Evolutionary conservation across 2,329 filamentous ascomycete genomes (phyloP), one percentile per base, ranked within the genome.

Genomic region (Arthrobotrys sinensis): DNA sequence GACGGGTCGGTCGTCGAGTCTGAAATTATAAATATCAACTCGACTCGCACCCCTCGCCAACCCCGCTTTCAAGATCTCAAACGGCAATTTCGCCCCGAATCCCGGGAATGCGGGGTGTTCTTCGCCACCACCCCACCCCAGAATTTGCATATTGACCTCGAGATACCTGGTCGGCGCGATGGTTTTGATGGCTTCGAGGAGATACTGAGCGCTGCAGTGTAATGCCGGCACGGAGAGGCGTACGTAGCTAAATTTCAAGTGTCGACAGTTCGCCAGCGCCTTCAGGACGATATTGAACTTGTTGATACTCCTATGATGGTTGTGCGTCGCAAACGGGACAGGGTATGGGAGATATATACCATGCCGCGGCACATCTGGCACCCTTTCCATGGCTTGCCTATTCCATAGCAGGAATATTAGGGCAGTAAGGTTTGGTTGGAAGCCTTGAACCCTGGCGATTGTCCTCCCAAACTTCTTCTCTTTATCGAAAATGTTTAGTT

Each of bases 161-260:
- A 77, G 48, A 34, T 77, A 77, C 34, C 66, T 57, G 28, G 66
- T 77, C 62, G 73, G 73, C 1, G 73, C 73, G 34, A 77, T 77
- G 6, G 60, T 71, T 19, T 19, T 57, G 12, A 77, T 34, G 10
- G 66, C 73, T 2, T 71, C 67, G 7, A 71, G 40, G 7, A 77
- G 24, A n/a, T 60, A 28, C 34, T 14, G 16, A 5, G 60, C 66
- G 10, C 43, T 28, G 24, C 66, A 71, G 8, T 62, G 32, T 16
- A 71, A n/a, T 7, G 55, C 52, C n/a, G 73, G 66, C 10, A 64
- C 73, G 16, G 65, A 60, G 2, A 77, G 34, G 8, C 66, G 40
- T 6, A 77, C 52, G 21, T 71, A 77, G 4, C 50, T 38, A n/a
- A 77, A 77, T 24, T 53, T 21, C 34, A 77, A 34, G 36, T 77